Base-by-base conservation (phyloP, 352 stramenopile genomes). In the Hyaloperonospora arabidopsidis region DNA sequence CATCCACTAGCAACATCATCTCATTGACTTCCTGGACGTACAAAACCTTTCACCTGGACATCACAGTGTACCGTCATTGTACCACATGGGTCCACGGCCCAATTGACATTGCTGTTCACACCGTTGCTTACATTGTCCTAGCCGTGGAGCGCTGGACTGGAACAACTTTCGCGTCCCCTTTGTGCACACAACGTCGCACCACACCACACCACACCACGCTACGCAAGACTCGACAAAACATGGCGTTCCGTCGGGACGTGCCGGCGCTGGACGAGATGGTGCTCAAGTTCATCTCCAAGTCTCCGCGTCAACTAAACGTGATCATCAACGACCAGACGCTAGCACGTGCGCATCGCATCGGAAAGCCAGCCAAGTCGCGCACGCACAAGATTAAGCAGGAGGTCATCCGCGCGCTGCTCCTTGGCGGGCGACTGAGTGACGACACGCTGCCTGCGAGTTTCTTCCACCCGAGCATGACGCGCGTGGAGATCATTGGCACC, bases 281-380 rank as follows among this genome's bases (percentile, higher is more conserved):
- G 75, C 74, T 95, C 68, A 95, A 95, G 77, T 89, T 79, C 61
- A 83, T 95, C 55, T 74, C 82, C 75, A 95, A 95, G 79, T 78
- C 82, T 18, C 79, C 70, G 49, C 70, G 81, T 11, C 66, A 85
- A 35, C 57, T 74, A 45, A 59, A 69, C 23, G 35, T 73, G 25
- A 89, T 93, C 47, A 59, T 95, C 22, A 95, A 84, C 52, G 76
- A 90, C 23, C 54, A 63, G 21, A 86, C 77, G 22, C 48, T 95
- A 43, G 73, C 68, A 57, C 70, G 78, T 44, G 68, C 75, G 36
- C 79, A 95, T 52, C 74, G 76, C 49, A 90, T 95, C 52, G 55
- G 57, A 18, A 84, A 91, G 28, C 83, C 81, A 6, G 40, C 54
- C 55, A 92, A 92, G 66, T 79, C 78, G 46, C 81, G 83, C 47